Evolutionary conservation across 176 grass and related monocot genomes (phyloP), one percentile per base, ranked within the genome.

Genomic region (Olyra latifolia): DNA sequence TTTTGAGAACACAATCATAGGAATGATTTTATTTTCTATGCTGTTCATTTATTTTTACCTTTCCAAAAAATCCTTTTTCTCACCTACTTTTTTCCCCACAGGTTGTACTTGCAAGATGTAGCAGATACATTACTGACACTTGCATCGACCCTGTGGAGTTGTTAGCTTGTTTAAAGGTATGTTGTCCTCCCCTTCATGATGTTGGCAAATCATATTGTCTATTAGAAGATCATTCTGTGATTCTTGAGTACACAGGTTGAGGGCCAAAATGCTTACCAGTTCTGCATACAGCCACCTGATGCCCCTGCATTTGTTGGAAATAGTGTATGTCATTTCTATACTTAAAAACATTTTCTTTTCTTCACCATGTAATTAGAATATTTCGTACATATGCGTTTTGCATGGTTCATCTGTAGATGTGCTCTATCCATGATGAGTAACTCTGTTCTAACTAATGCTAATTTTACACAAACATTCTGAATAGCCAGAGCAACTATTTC

Each of bases 401-500:
- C 54, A 63, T 70, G 24, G 13, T 22, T 42, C 15, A 25, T 62
- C 11, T 80, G 6, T 7, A 11, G 64, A 32, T 66, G 25, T 11
- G 0, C 42, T 54, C 16, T 84, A 54, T 7, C 39, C 46, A 72
- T 47, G 42, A 7, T 49, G 62, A 75, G 67, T 84, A 74, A n/a
- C 11, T 28, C 1, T 52, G 53, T 85, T 83, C 82, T 89, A 82
- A 94, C 83, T 94, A 97, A 82, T 91, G 62, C 66, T 91, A 20
- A 81, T 88, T 83, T 64, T 56, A 72, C 76, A 44, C 50, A 60
- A 88, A 86, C 62, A 90, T 93, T 98, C 88, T 99, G 90, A 99
- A 95, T 99, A 99, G 93, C 96, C 96, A 93, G 96, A 99, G 87
- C 90, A 95, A 91, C 82, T 99, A 88, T 99, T 99, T 93, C 96